Evolutionary conservation across 495 filamentous ascomycete genomes (phyloP).

Genomic region (Tuber borchii): DNA sequence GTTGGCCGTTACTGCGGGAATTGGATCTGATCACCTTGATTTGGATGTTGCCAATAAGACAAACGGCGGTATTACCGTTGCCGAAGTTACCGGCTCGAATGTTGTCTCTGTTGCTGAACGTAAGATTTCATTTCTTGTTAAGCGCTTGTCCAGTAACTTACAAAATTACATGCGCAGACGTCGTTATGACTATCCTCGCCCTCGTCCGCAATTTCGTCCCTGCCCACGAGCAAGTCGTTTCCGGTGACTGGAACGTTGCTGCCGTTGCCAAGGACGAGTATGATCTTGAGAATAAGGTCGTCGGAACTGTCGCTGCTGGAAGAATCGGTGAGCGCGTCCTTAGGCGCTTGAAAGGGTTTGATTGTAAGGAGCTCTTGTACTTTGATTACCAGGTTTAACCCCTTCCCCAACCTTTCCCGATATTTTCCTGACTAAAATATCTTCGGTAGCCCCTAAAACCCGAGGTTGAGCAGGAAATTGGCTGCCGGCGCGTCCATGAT

Average conservation of each 20-base stretch:
- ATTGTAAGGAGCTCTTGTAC: conserved; percentile 99
- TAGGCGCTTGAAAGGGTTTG: conserved; percentile 87
- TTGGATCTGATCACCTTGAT: conserved; percentile 97
- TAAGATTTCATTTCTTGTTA: conserved; percentile 2
- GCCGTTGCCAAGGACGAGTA: conserved; percentile 95
- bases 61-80: conserved; percentile 95
- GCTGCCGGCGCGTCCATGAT: conserved; percentile 75
- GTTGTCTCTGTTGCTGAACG: conserved; percentile 82
- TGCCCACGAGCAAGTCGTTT: conserved; percentile 84
- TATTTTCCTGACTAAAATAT: conserved; percentile 7
- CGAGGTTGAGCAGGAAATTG: conserved; percentile 92
- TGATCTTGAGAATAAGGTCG: conserved; percentile 94
- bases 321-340: conserved; percentile 98
- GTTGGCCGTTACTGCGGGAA: conserved; percentile 90
- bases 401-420: too few relatives aligned
- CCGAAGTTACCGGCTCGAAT: conserved; percentile 92
- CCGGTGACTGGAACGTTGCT: conserved; percentile 91
- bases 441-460: conserved; percentile 56
- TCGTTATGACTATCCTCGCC: conserved; percentile 95
- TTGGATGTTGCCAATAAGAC: conserved; percentile 95
- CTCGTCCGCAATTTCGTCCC: conserved; percentile 98
- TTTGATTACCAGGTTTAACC: conserved; percentile 80
- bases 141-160: neutral
- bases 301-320: conserved; percentile 94
- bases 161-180: conserved; percentile 52